These are phyloP conservation scores for Rosa hybrid DNA, from an alignment of 331 rosid species.

Conservation along the genomic window DNA sequence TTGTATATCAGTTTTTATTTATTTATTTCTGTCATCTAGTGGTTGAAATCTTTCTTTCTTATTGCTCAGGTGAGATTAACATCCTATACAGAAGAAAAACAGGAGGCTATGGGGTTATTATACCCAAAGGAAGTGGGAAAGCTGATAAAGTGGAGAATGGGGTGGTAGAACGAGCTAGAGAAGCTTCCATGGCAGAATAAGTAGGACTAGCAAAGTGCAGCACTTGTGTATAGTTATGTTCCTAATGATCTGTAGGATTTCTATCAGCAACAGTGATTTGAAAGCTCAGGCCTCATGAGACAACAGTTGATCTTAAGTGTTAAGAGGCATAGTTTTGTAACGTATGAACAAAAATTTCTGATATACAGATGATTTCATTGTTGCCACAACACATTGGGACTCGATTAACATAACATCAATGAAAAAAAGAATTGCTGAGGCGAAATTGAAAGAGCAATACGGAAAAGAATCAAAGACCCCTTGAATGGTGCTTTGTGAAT, in stretches of 20 bases:
- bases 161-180: constrained; percentile 45
- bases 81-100: constrained; percentile 78
- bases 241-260: constrained; percentile 35
- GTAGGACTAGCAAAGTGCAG: constrained; percentile 15
- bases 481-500: neutral
- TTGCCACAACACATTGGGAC: neutral
- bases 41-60: constrained; percentile 16
- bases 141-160: constrained; percentile 41
- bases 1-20: neutral
- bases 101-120: constrained; percentile 88
- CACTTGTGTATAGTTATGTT: constrained; percentile 27
- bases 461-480: neutral
- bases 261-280: constrained; percentile 8
- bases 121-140: constrained; percentile 65
- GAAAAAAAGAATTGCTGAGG: neutral
- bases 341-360: neutral
- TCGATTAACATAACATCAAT: neutral
- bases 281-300: constrained; percentile 26
- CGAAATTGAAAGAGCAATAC: neutral
- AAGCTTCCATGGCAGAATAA: constrained; percentile 61
- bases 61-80: constrained; percentile 71
- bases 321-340: neutral
- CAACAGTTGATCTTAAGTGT: neutral
- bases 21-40: constrained; percentile 14
- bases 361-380: neutral